Evolutionary conservation across 495 filamentous ascomycete species (phyloP).

Genomic region (Durotheca rogersii): DNA sequence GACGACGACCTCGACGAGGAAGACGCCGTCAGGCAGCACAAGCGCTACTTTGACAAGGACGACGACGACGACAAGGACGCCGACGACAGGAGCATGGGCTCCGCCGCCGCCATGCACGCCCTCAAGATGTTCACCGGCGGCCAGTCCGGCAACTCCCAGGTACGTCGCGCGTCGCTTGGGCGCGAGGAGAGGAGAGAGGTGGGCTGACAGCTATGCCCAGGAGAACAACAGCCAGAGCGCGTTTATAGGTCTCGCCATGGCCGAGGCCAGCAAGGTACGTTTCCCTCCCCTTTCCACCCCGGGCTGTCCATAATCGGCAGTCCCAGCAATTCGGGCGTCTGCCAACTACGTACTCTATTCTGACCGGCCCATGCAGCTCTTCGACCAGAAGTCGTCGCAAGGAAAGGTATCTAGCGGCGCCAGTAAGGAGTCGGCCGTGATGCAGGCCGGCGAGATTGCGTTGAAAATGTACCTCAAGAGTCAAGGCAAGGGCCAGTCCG

Average conservation of each 20-base stretch:
- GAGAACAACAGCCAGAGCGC: slow-evolving; percentile 42
- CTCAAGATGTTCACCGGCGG: slow-evolving; percentile 62
- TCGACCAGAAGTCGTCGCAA: slow-evolving; percentile 49
- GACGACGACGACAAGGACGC: slow-evolving; percentile 40
- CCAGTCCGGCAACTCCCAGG: slow-evolving; percentile 31
- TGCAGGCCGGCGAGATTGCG: slow-evolving; percentile 56
- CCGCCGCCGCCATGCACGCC: slow-evolving; percentile 67
- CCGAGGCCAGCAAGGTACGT: slow-evolving; percentile 50
- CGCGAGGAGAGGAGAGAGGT: slow-evolving; percentile 3
- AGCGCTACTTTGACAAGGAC: slow-evolving; percentile 50
- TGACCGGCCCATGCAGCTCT: slow-evolving; percentile 37
- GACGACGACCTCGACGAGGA: slow-evolving; percentile 63
- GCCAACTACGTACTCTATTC: slow-evolving; percentile 1
- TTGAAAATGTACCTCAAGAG: slow-evolving; percentile 58
- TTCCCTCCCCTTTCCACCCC: not conserved
- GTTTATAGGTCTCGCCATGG: slow-evolving; percentile 56
- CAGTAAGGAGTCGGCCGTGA: slow-evolving; percentile 53
- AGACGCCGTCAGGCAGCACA: slow-evolving; percentile 56
- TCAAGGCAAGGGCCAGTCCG: slow-evolving; percentile 32
- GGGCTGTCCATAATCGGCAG: too few relatives aligned
- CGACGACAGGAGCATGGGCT: slow-evolving; percentile 50
- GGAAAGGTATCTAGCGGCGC: slow-evolving; percentile 47
- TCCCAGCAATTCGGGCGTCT: too few relatives aligned
- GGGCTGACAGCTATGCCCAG: slow-evolving; percentile 28
- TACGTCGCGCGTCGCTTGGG: too few relatives aligned